These are phyloP conservation scores for Suhomyces sp. DNA, from an alignment of 805 yeast genomes.

Conservation along the genomic window DNA sequence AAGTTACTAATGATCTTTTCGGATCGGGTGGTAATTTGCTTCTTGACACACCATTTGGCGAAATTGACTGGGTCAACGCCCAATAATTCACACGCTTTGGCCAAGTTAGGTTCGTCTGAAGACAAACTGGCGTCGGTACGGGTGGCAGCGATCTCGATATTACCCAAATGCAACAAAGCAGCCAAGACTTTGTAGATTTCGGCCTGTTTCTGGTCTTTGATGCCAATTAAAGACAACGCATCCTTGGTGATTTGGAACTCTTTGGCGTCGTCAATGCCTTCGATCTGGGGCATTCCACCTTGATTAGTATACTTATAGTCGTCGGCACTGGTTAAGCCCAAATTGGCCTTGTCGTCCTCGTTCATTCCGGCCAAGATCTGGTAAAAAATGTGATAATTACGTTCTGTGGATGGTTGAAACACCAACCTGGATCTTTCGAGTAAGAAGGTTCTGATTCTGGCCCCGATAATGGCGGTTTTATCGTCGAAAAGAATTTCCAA, in stretches of 20 bases:
- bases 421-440: constrained; percentile 93
- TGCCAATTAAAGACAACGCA: constrained; percentile 79
- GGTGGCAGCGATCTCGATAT: constrained; percentile 80
- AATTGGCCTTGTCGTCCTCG: constrained; percentile 49
- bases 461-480: constrained; percentile 81
- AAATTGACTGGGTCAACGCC: constrained; percentile 73
- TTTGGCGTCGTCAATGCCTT: constrained; percentile 74
- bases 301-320: constrained; percentile 84
- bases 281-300: constrained; percentile 73
- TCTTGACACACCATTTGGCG: constrained; percentile 89
- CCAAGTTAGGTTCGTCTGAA: constrained; percentile 82
- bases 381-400: constrained; percentile 94
- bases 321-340: constrained; percentile 61
- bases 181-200: constrained; percentile 78
- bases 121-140: constrained; percentile 78
- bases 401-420: constrained; percentile 85
- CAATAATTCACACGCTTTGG: constrained; percentile 77
- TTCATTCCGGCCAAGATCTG: constrained; percentile 78
- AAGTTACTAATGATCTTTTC: constrained; percentile 87
- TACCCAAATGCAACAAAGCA: constrained; percentile 89
- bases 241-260: constrained; percentile 76
- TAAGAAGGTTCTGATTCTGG: constrained; percentile 87
- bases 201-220: constrained; percentile 53
- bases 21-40: constrained; percentile 86
- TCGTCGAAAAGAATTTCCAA: constrained; percentile 84